Base-by-base conservation (phyloP, 1,139 yeast genomes). In the Zygoascus meyerae region DNA sequence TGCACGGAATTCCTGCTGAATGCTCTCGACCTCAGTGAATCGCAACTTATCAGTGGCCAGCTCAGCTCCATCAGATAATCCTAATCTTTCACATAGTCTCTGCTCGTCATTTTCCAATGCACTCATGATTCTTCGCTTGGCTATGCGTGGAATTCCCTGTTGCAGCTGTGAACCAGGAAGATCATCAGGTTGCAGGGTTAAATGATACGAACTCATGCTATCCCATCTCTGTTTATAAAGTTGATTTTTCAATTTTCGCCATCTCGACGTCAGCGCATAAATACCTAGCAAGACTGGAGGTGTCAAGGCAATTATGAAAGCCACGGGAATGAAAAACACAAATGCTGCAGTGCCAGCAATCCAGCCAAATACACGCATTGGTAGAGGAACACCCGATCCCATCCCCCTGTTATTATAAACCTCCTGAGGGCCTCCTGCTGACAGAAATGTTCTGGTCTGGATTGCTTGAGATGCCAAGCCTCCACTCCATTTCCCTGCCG, bases 181-280 rank as follows among this genome's bases (percentile, higher is more conserved):
- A 26, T 45, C 50, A 10, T 46, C 52, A 9, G 52, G 48, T 38
- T 55, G 52, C 17, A 46, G 52, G 9, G 52, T 48, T 40, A 60
- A 43, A 37, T 57, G 61, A 43, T 56, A 57, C 14, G 54, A 49
- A 15, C 61, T 61, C 55, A 58, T 49, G 26, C 58, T 58, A 37
- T 50, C 42, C 64, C 64, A 60, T 37, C 64, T 49, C 40, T 57
- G 59, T 34, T 55, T 55, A 47, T 52, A 55, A 26, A 58, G 49
- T 15, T 49, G 47, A 16, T 49, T 47, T 7, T 54, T 53, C 30
- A 51, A 34, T 9, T 49, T 39, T 7, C 55, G 44, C 30, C 51
- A 18, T 17, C 56, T 49, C 10, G 58, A 49, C 9, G 53, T 44
- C 45, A 58, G 56, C 42, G 52, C 40, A 52, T 55, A 53, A 9